Base-by-base conservation (phyloP, 192 early-diverging fungal genomes). In the Backusella liffmaniae region DNA sequence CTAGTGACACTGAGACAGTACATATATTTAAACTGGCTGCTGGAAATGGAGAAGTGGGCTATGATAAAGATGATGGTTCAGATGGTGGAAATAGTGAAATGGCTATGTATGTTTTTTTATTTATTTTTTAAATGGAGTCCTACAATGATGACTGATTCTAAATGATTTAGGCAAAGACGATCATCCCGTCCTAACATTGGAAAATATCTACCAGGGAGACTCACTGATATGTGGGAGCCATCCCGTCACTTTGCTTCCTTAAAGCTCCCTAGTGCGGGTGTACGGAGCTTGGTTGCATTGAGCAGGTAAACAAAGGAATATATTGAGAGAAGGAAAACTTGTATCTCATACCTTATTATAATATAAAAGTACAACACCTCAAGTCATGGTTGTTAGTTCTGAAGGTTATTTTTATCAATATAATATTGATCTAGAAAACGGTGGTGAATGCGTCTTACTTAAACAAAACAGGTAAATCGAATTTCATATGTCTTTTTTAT, bases 201-300 rank as follows among this genome's bases (percentile, higher is more conserved):
- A 9, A 92, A 90, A 12, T 91, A 94, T 75, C 88, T 98, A 53
- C 97, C 97, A 12, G 92, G 94, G 71, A 85, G 86, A 49, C 73
- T 95, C 1, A 94, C 96, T 3, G 95, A 97, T 72, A 95, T 98
- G 70, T 97, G 92, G 92, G 97, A 98, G 80, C 96, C 97, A 5
- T 85, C 92, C 41, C 89, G 97, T 13, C 94, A 99, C 80, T 99
- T 97, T 86, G 96, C 95, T 13, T 94, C 92, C 70, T 86, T 96
- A 23, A 96, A 96, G 82, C 82, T 98, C 21, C 96, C 96, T 32
- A 84, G 86, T 41, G 80, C 91, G 1, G 90, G 91, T 66, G 89
- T 91, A 23, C 91, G 92, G 79, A 92, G 92, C 71, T 84, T 93
- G 15, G 90, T 92, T 23, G 93, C 91, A 10, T 82, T 94, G 72